A percentile compares a stretch with the other conserved stretches of the same genome.
These are phyloP conservation scores for Vigna trinervia DNA, from an alignment of 306 rosid genomes.

Conservation along the genomic window DNA sequence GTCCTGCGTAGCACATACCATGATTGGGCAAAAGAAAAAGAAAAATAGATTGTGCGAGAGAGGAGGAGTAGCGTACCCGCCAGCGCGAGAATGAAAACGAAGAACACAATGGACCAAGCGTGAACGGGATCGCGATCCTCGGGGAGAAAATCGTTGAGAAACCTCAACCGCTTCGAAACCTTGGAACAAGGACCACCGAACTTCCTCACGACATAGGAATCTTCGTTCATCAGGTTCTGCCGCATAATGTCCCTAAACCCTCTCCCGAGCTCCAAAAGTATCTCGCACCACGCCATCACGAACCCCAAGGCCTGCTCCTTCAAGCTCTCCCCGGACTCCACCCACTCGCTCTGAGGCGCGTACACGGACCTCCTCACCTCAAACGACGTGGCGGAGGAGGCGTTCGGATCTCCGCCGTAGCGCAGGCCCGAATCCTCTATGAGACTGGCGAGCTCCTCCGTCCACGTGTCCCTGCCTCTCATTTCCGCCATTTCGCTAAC, in stretches of 20 bases:
- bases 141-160: slow-evolving; percentile 81
- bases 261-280: slow-evolving; percentile 72
- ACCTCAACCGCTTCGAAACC: slow-evolving; percentile 69
- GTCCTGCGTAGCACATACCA: background rate
- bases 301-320: slow-evolving; percentile 86
- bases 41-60: background rate
- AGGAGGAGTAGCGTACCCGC: slow-evolving; percentile 11
- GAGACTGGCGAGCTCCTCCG: slow-evolving; percentile 71
- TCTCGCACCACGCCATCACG: slow-evolving; percentile 90
- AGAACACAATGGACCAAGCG: slow-evolving; percentile 83
- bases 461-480: slow-evolving; percentile 53
- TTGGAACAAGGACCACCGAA: slow-evolving; percentile 68
- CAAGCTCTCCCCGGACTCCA: slow-evolving; percentile 64
- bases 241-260: slow-evolving; percentile 81
- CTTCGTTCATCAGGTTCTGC: slow-evolving; percentile 74
- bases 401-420: slow-evolving; percentile 56
- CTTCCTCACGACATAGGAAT: slow-evolving; percentile 68
- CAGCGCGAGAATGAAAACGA: slow-evolving; percentile 76
- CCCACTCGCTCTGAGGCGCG: slow-evolving; percentile 42
- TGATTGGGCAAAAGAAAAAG: background rate
- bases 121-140: slow-evolving; percentile 96
- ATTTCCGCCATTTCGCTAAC: slow-evolving; percentile 62
- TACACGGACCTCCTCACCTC: slow-evolving; percentile 41
- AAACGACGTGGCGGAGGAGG: slow-evolving; percentile 49
- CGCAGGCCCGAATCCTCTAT: slow-evolving; percentile 59